These are phyloP conservation scores for Brassica juncea DNA, from an alignment of 345 rosid species.

Conservation along the genomic window DNA sequence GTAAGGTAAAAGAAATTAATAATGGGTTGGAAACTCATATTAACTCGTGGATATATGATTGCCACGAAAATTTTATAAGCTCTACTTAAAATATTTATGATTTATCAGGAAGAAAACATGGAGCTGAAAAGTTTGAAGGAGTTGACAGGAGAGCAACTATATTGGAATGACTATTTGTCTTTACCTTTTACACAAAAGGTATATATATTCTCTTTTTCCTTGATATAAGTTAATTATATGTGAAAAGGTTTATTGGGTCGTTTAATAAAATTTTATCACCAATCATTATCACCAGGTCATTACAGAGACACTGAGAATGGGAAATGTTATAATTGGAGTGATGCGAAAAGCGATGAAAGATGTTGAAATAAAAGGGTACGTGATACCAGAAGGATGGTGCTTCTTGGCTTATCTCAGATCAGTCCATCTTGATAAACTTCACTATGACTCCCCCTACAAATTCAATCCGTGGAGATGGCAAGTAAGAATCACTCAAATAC, in stretches of 20 bases:
- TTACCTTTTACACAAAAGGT: slow-evolving; percentile 85
- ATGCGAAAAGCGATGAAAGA: slow-evolving; percentile 89
- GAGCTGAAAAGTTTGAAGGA: slow-evolving; percentile 69
- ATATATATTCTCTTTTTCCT: slow-evolving; percentile 9
- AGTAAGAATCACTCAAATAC: slow-evolving; percentile 48
- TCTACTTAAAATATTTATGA: background rate
- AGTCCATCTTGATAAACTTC: slow-evolving; percentile 83
- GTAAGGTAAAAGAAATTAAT: background rate
- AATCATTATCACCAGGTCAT: slow-evolving; percentile 61
- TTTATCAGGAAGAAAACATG: slow-evolving; percentile 75
- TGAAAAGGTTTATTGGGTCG: slow-evolving; percentile 15
- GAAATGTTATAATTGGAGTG: slow-evolving; percentile 84
- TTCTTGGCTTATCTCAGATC: slow-evolving; percentile 83
- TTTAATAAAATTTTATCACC: background rate
- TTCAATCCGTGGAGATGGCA: slow-evolving; percentile 99
- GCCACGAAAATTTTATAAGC: background rate
- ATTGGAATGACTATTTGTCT: slow-evolving; percentile 81
- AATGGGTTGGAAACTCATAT: slow-evolving; percentile 5
- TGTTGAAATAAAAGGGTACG: slow-evolving; percentile 72
- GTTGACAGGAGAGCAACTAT: slow-evolving; percentile 56
- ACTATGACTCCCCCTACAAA: slow-evolving; percentile 75
- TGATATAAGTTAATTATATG: background rate
- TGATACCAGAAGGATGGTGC: slow-evolving; percentile 95
- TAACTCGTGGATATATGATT: slow-evolving; percentile 21
- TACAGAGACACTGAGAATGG: slow-evolving; percentile 87